These are phyloP conservation scores for Phalaenopsis aphrodite DNA, from an alignment of 106 monocot genomes.

Conservation along the genomic window DNA sequence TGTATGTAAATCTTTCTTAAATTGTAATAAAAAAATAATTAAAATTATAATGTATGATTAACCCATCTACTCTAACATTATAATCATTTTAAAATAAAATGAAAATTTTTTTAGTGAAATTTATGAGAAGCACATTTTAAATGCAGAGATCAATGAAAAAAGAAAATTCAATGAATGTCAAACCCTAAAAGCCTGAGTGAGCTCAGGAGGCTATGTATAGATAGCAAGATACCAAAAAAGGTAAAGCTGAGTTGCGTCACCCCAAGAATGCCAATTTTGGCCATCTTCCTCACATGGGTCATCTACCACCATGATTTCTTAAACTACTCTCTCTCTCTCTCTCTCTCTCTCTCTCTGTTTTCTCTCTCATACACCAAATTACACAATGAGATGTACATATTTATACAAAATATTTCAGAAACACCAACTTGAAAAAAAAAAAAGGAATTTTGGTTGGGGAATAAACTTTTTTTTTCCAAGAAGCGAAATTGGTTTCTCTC, in stretches of 20 bases:
- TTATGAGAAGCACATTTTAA: not conserved
- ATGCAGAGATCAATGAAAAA: not conserved
- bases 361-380: not conserved
- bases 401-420: not conserved
- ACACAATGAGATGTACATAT: not conserved
- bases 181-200: not conserved
- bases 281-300: slow-evolving; percentile 9
- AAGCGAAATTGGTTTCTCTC: not conserved
- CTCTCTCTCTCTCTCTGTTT: not conserved
- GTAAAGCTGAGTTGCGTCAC: not conserved
- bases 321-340: not conserved
- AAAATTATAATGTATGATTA: too few species aligned
- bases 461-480: too few species aligned
- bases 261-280: not conserved
- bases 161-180: not conserved
- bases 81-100: too few species aligned
- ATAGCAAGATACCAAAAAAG: too few species aligned
- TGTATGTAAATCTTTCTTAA: too few species aligned
- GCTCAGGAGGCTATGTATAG: not conserved
- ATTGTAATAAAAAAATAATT: too few species aligned
- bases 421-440: not conserved
- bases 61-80: too few species aligned
- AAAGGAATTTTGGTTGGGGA: not conserved
- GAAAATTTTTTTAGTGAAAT: too few species aligned
- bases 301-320: not conserved